A percentile compares a stretch with the other conserved stretches of the same genome.
Evolutionary conservation across 129 eudicot genomes (phyloP).

Genomic region (Gnaphalium uliginosum): DNA sequence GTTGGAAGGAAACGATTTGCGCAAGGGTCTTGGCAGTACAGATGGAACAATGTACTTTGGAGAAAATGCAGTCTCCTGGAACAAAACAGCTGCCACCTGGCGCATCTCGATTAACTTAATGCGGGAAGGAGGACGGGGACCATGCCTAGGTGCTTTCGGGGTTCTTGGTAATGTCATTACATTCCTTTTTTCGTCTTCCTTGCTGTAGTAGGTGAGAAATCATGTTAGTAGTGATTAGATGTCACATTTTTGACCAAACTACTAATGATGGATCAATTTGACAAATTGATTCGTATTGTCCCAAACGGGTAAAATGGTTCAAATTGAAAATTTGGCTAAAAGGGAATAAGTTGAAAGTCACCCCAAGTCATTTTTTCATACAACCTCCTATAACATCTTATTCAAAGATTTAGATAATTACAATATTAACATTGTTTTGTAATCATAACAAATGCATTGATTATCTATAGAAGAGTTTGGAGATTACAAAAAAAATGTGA

Average conservation of each 20-base stretch:
- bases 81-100: constrained; percentile 84
- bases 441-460: no score
- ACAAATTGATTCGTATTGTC: not conserved
- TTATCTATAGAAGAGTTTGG: no score
- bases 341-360: not conserved
- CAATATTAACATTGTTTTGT: no score
- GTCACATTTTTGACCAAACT: not conserved
- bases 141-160: constrained; percentile 96
- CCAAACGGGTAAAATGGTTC: not conserved
- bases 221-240: constrained; percentile 9
- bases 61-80: constrained; percentile 67
- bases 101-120: constrained; percentile 65
- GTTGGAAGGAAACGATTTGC: constrained; percentile 73
- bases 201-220: constrained; percentile 43
- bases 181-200: constrained; percentile 52
- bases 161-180: constrained; percentile 55
- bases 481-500: no score
- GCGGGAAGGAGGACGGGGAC: constrained; percentile 85
- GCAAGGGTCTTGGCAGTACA: constrained; percentile 51
- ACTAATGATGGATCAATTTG: not conserved
- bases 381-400: no score
- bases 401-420: no score
- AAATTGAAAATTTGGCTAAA: not conserved
- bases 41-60: constrained; percentile 65
- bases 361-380: no score